Conservation (phyloP, 305 asterid genomes). For the Fraxinus dipetala region DNA sequence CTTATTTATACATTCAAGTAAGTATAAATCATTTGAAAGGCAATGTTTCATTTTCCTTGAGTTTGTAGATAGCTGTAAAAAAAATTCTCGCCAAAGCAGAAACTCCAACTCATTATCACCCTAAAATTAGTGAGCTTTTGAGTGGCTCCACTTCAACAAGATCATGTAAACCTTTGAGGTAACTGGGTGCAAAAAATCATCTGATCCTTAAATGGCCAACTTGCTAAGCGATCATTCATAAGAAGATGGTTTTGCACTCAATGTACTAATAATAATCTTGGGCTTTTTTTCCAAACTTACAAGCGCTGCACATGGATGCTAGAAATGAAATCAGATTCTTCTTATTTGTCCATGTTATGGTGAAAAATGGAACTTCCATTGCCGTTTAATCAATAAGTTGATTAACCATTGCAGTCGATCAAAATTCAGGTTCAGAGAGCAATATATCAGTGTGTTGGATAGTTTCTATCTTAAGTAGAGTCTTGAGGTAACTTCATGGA, state of each 20-base stretch:
- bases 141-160: not conserved
- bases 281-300: not conserved
- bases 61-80: not conserved
- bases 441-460: not conserved
- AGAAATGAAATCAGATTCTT: not conserved
- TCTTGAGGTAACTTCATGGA: not conserved
- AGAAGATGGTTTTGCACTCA: not conserved
- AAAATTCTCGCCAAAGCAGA: not conserved
- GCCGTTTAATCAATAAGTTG: not conserved
- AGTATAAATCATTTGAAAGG: not conserved
- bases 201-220: not conserved
- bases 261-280: not conserved
- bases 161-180: not conserved
- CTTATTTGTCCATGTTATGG: not conserved
- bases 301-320: not conserved
- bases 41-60: not conserved
- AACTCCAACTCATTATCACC: not conserved
- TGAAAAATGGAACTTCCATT: not conserved
- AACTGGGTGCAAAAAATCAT: not conserved
- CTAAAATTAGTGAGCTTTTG: not conserved
- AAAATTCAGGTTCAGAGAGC: not conserved
- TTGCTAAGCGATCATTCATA: not conserved
- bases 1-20: slow-evolving; percentile 1
- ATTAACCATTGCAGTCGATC: not conserved
- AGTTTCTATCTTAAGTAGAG: not conserved